Percentiles rank a stretch among this genome's conserved stretches.
Evolutionary conservation across 2,329 filamentous ascomycete genomes (phyloP).

Genomic region (Cordyceps tenuipes): DNA sequence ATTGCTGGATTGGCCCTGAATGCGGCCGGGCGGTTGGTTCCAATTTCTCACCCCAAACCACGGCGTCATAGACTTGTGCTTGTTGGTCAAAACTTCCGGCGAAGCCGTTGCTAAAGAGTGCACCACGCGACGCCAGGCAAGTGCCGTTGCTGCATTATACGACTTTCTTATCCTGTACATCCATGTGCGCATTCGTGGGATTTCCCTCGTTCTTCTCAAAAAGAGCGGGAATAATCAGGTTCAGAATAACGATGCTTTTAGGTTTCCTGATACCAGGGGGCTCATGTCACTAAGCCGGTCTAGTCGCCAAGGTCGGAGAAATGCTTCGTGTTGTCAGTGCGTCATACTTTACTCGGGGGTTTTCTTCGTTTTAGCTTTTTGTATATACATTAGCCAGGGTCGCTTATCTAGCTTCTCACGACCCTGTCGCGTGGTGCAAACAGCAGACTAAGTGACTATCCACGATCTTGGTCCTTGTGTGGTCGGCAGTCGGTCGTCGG

Average conservation of each 20-base stretch:
- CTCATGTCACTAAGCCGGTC: no score
- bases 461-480: background rate
- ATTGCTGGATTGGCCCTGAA: background rate
- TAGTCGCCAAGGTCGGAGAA: no score
- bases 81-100: background rate
- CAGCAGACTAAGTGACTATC: constrained; percentile 7
- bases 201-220: background rate
- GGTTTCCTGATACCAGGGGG: no score
- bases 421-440: background rate
- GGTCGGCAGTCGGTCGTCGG: background rate
- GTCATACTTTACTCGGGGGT: no score
- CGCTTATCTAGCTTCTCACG: background rate
- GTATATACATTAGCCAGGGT: no score
- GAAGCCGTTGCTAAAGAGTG: background rate
- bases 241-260: no score
- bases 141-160: background rate
- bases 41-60: background rate
- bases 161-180: background rate
- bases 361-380: no score
- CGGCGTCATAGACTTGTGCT: background rate
- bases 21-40: background rate
- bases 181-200: no score
- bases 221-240: background rate
- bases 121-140: background rate
- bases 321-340: no score